A percentile compares a stretch with the other conserved stretches of the same genome.
phyloP scores from a whole-genome alignment of 1,139 yeast species.

The Lodderomyces jiufengensis region DNA sequence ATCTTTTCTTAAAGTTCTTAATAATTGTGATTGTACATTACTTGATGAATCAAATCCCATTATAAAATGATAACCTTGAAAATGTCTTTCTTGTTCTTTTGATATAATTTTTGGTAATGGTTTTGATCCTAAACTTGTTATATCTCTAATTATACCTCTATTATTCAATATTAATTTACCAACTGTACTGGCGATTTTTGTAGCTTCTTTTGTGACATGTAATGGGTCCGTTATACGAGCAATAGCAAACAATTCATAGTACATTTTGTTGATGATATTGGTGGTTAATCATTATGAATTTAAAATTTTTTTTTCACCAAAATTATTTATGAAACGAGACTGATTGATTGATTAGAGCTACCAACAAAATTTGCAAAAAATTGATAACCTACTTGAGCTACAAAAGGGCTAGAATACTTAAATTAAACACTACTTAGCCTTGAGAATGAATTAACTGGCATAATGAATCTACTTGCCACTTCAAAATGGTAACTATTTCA shows the following conservation, averaged over 20 bases:
- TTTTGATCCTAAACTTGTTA: slow-evolving; percentile 74
- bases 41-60: slow-evolving; percentile 85
- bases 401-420: too few species aligned
- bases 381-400: too few species aligned
- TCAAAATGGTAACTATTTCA: too few species aligned
- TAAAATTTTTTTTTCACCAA: not conserved
- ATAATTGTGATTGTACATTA: slow-evolving; percentile 80
- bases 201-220: slow-evolving; percentile 59
- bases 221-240: slow-evolving; percentile 70
- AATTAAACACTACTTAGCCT: too few species aligned
- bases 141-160: slow-evolving; percentile 86
- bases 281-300: not conserved
- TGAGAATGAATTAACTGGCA: too few species aligned
- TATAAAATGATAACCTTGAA: slow-evolving; percentile 84
- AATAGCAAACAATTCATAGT: slow-evolving; percentile 86
- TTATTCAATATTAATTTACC: slow-evolving; percentile 82
- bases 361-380: too few species aligned
- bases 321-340: not conserved
- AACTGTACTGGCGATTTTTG: slow-evolving; percentile 68
- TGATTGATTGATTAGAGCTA: not conserved
- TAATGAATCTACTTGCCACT: too few species aligned
- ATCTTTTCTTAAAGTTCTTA: slow-evolving; percentile 76
- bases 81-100: slow-evolving; percentile 85
- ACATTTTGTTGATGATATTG: slow-evolving; percentile 43
- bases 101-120: slow-evolving; percentile 78